These are phyloP conservation scores for Nemania sp. DNA, from an alignment of 2,329 filamentous ascomycete genomes.

Conservation along the genomic window DNA sequence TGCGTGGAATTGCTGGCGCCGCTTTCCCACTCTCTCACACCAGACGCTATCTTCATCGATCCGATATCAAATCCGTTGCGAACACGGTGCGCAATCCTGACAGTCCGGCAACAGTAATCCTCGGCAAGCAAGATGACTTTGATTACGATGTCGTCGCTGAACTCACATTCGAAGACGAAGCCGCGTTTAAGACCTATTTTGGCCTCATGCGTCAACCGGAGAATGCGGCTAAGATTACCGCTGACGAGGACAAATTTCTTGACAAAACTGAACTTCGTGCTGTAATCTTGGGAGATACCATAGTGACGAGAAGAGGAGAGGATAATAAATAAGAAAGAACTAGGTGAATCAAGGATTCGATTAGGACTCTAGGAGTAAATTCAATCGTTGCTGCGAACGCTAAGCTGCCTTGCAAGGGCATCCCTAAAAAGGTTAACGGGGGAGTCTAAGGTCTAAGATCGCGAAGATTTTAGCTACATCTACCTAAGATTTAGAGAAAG, in stretches of 20 bases:
- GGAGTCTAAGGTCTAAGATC: too few species aligned
- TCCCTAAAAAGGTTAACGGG: too few species aligned
- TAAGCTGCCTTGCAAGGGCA: too few species aligned
- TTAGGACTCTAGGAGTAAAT: too few species aligned
- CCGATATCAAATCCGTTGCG: slow-evolving; percentile 27
- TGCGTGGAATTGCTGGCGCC: slow-evolving; percentile 37
- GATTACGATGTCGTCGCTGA: slow-evolving; percentile 43
- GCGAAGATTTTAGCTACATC: too few species aligned
- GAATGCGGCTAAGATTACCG: slow-evolving; percentile 39
- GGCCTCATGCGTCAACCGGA: slow-evolving; percentile 38
- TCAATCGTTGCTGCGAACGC: too few species aligned
- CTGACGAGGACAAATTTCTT: slow-evolving; percentile 43
- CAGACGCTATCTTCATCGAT: slow-evolving; percentile 40
- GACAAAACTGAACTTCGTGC: slow-evolving; percentile 40
- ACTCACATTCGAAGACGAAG: slow-evolving; percentile 39
- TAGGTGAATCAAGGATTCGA: too few species aligned
- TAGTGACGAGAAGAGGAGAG: slow-evolving; percentile 34
- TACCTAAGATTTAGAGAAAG: too few species aligned
- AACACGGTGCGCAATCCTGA: slow-evolving; percentile 34
- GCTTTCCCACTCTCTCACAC: slow-evolving; percentile 43
- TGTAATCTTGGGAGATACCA: slow-evolving; percentile 35
- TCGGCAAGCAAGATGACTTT: slow-evolving; percentile 42
- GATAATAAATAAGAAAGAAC: too few species aligned
- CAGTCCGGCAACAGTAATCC: slow-evolving; percentile 39
- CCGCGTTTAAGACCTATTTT: slow-evolving; percentile 43